Conservation (phyloP, 2,329 filamentous ascomycete species). For the Ophiostoma pallidulum region DNA sequence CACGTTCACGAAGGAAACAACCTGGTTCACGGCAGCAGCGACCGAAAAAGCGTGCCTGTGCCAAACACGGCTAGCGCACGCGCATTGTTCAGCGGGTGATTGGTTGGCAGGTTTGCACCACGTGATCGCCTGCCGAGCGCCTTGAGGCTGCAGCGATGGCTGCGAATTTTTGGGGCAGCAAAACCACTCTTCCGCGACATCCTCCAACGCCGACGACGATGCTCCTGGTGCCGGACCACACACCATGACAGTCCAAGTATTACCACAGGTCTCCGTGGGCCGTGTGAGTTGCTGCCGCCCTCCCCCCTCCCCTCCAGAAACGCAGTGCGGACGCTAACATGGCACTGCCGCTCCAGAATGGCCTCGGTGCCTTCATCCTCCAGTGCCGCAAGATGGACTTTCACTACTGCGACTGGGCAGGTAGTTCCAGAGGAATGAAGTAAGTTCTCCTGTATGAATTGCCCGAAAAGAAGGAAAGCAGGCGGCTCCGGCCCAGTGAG, state of each 20-base stretch:
- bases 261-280: slow-evolving; percentile 18
- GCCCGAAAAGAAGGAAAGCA: too few species aligned
- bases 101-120: too few species aligned
- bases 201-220: neutral
- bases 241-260: slow-evolving; percentile 18
- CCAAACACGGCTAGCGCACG: too few species aligned
- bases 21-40: too few species aligned
- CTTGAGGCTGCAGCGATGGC: too few species aligned
- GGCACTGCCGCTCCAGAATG: slow-evolving; percentile 68
- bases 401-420: slow-evolving; percentile 94
- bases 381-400: slow-evolving; percentile 95
- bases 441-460: too few species aligned
- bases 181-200: too few species aligned
- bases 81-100: too few species aligned
- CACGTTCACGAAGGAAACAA: too few species aligned
- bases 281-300: slow-evolving; percentile 8
- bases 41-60: too few species aligned
- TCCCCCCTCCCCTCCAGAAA: too few species aligned
- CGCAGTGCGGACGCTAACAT: neutral
- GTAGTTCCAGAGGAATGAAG: slow-evolving; percentile 93
- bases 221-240: slow-evolving; percentile 1
- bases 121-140: neutral
- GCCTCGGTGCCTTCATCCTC: slow-evolving; percentile 90
- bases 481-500: too few species aligned
- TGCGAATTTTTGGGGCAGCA: slow-evolving; percentile 5